These are phyloP conservation scores for Penicillium sp. DNA, from an alignment of 2,329 filamentous ascomycete species.

Conservation along the genomic window DNA sequence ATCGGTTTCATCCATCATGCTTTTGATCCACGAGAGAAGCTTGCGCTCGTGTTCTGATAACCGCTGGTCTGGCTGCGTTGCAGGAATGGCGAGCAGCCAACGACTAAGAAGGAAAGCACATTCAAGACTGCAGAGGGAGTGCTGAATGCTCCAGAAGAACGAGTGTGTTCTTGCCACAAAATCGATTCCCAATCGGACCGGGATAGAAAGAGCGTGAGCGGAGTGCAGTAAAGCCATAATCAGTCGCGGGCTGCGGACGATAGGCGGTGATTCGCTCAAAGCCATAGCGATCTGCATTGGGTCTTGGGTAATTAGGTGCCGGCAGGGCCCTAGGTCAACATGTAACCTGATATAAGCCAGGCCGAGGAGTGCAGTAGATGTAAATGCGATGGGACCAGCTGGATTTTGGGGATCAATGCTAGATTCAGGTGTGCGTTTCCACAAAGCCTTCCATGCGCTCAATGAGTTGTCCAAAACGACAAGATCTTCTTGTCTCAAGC, in stretches of 20 bases:
- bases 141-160: slow-evolving; percentile 57
- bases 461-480: slow-evolving; percentile 48
- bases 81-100: slow-evolving; percentile 47
- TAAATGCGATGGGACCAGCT: slow-evolving; percentile 56
- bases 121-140: slow-evolving; percentile 55
- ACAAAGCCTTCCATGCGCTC: slow-evolving; percentile 53
- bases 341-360: slow-evolving; percentile 50
- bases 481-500: slow-evolving; percentile 46
- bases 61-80: slow-evolving; percentile 43
- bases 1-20: slow-evolving; percentile 52
- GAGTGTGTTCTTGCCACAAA: slow-evolving; percentile 56
- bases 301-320: slow-evolving; percentile 50
- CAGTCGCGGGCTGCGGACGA: slow-evolving; percentile 47
- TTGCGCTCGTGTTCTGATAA: slow-evolving; percentile 50
- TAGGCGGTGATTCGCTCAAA: slow-evolving; percentile 43
- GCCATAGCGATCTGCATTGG: slow-evolving; percentile 48
- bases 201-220: slow-evolving; percentile 56
- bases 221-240: slow-evolving; percentile 54
- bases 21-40: slow-evolving; percentile 49
- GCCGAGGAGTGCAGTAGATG: slow-evolving; percentile 49
- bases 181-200: slow-evolving; percentile 53
- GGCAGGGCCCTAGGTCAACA: slow-evolving; percentile 49
- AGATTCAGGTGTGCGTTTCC: slow-evolving; percentile 55
- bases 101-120: slow-evolving; percentile 52
- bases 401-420: slow-evolving; percentile 55